phyloP scores from a whole-genome alignment of 768 basidiomycete species.

The Infundibulicybe gibba region DNA sequence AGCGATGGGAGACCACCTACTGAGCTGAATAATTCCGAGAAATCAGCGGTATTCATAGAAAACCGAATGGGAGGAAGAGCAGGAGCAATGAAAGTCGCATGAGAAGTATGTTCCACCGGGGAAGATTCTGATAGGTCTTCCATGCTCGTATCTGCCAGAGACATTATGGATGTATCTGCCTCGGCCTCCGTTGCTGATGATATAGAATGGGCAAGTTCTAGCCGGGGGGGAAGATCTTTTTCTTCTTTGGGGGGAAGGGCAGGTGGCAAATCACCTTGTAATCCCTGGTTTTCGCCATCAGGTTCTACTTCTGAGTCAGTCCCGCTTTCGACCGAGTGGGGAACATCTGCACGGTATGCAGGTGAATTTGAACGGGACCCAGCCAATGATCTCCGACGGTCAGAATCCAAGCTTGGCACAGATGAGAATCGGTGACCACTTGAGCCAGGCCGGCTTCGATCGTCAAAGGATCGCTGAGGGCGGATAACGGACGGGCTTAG shows the following conservation, averaged over 20 bases:
- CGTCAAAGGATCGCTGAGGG: conserved; percentile 17
- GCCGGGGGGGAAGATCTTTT: conserved; percentile 4
- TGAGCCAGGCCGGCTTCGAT: conserved; percentile 12
- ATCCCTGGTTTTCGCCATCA: conserved; percentile 28
- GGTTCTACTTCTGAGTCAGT: conserved; percentile 67
- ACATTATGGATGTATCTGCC: conserved; percentile 18
- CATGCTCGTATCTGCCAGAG: conserved; percentile 34
- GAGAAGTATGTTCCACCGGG: conserved; percentile 62
- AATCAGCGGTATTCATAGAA: conserved; percentile 80
- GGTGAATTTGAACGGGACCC: conserved; percentile 55
- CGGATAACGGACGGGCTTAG: conserved; percentile 7
- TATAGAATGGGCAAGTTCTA: neutral
- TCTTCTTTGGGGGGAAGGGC: conserved; percentile 41
- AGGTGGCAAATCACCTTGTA: conserved; percentile 28
- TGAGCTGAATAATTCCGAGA: conserved; percentile 66
- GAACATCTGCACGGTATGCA: conserved; percentile 64
- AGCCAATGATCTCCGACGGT: conserved; percentile 24
- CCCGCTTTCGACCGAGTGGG: conserved; percentile 68
- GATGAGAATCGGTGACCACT: conserved; percentile 20
- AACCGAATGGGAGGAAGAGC: conserved; percentile 90
- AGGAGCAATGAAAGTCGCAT: conserved; percentile 80
- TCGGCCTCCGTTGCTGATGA: conserved; percentile 9
- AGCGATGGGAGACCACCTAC: conserved; percentile 48
- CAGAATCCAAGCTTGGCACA: conserved; percentile 23
- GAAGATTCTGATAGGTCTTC: conserved; percentile 54